Base-by-base conservation (phyloP, 768 basidiomycete genomes). In the Phylloporus sp. region DNA sequence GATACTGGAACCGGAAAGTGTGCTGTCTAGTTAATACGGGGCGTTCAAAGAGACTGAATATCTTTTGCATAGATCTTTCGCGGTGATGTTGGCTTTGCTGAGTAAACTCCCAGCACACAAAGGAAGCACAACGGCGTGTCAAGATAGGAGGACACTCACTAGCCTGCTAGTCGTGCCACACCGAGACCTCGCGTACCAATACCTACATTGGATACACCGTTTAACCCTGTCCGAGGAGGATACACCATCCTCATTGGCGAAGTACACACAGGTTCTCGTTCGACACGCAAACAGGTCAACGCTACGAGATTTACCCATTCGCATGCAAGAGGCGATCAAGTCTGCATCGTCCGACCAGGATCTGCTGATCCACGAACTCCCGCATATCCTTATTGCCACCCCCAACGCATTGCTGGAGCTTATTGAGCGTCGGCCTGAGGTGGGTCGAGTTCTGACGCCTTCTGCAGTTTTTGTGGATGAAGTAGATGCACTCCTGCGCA, bases 1-100 rank as follows among this genome's bases (percentile, higher is more conserved):
- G 70, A 71, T 23, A 87, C 88, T n/a, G 88, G 89, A 5, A 80
- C 82, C 40, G 89, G 88, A 72, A 91, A 91, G 88, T 89, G 63
- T 53, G 85, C 73, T 16, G 35, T 45, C 16, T 32, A 5, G 49
- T 38, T 39, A 0, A 10, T 26, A 8, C 11, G 38, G 43, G 13
- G 23, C 43, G 18, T 49, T 28, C 29, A 24, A 29, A 43, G 39
- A 52, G 39, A 22, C 50, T 50, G 5, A 61, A 22, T 6, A 22
- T 42, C 43, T 38, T 22, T 34, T 27, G 23, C 8, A n/a, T 47
- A 91, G 88, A 70, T 86, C 89, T 6, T 86, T 91, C 61, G 87
- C 85, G 1, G 66, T 86, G 24, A 68, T 86, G 18, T 60, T 90
- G 23, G 86, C 84, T 18, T 69, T 88, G 29, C 72, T 91, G 45